Base-by-base conservation (phyloP, 2,329 filamentous ascomycete genomes). In the Stachybotrys chlorohalonatus region DNA sequence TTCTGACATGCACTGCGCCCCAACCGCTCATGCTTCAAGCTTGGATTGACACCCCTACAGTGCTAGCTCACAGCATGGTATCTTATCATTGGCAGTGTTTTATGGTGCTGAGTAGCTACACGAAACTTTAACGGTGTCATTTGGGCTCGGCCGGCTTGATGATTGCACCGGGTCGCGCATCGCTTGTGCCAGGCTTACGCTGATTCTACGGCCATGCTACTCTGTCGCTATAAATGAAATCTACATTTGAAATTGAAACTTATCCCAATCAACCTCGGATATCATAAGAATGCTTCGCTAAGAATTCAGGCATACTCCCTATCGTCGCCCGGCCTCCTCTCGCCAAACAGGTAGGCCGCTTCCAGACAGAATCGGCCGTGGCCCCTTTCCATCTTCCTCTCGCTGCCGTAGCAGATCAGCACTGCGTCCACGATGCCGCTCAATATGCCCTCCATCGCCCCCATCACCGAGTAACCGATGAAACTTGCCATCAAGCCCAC, bases 381-480 rank as follows among this genome's bases (percentile, higher is more conserved):
- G 17, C 82, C 83, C 58, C 81, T 81, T 54, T 77, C 80, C 72
- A 86, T 86, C 52, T 81, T 83, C 61, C 87, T 80, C 72, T 99
- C 94, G 64, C 90, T 96, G 31, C 89, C 91, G 82, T 95, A 97
- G 75, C 94, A 99, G 11, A 99, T 86, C 30, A 97, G 82, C 42
- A 90, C 85, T 3, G 88, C 91, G 70, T 96, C 91, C 5, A 96
- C 82, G 53, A 96, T 91, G 53, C 90, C 90, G 52, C 89, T 89
- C 30, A 96, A 74, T 16, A 95, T 87, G 13, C 90, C 89, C 67
- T 96, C 92, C 81, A 95, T 93, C 2, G 91, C 88, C 31, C 91
- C 90, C 52, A 99, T 76, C 1, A 97, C 86, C 6, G 90, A 91
- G 85, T 94, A 99, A 7, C 94, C 94, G 62, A 99, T 96, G 54